A percentile compares a stretch with the other conserved stretches of the same genome.
phyloP scores from a whole-genome alignment of 2,329 filamentous ascomycete genomes.

The Salinomyces thailandicus region DNA sequence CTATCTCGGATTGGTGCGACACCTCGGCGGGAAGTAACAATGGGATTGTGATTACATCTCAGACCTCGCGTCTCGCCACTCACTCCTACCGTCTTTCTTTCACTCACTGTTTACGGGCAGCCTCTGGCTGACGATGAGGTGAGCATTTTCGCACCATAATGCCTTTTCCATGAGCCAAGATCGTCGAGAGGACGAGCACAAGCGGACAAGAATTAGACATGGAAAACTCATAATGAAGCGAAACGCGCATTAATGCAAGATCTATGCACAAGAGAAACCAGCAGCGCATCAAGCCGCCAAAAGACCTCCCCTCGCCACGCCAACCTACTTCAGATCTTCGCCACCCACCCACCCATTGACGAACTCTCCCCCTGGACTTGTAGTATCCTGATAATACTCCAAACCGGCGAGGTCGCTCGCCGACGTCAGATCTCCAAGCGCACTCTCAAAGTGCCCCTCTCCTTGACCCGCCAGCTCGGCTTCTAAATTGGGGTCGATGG shows the following conservation, averaged over 20 bases:
- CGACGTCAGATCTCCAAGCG: conserved; percentile 18
- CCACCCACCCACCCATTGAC: conserved; percentile 9
- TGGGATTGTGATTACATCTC: too few species aligned
- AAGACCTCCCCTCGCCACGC: background rate
- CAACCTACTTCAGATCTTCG: background rate
- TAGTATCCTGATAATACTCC: conserved; percentile 18
- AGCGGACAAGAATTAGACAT: background rate
- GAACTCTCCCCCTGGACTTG: conserved; percentile 17
- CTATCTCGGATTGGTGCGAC: too few species aligned
- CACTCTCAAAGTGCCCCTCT: conserved; percentile 22
- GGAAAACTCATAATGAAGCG: too few species aligned
- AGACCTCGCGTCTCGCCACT: too few species aligned
- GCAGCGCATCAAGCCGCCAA: background rate
- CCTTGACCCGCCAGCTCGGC: conserved; percentile 8
- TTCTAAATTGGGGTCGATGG: conserved; percentile 22
- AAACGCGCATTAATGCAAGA: conserved; percentile 2
- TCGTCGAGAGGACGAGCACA: background rate
- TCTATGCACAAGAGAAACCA: conserved; percentile 5
- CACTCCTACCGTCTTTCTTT: too few species aligned
- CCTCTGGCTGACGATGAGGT: too few species aligned
- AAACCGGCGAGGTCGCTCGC: conserved; percentile 6
- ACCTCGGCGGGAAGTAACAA: too few species aligned
- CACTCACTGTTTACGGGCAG: too few species aligned
- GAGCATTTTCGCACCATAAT: too few species aligned
- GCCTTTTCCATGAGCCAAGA: background rate